Base-by-base conservation (phyloP, 352 stramenopile species). In the Globisporangium solare region DNA sequence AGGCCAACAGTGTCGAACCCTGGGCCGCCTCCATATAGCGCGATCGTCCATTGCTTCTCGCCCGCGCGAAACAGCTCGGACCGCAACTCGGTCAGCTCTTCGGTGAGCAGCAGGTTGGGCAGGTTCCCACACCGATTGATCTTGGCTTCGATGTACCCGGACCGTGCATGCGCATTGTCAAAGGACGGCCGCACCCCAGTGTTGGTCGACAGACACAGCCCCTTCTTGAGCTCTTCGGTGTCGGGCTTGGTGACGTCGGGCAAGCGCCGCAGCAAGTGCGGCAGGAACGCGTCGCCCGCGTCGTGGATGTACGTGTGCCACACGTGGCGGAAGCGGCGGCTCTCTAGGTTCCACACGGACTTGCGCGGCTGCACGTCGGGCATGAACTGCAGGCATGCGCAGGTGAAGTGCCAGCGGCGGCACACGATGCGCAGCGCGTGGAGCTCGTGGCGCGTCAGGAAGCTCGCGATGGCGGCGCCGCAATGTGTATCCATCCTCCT, bases 111-210 rank as follows among this genome's bases (percentile, higher is more conserved):
- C 40, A 88, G 47, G 51, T 70, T 79, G 10, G 79, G 76, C 53
- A 89, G 63, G 24, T 89, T 89, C 24, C 73, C 66, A n/a, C 75
- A 85, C 20, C 79, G 76, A 32, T 89, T 87, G 58, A 89, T 83
- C 55, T 89, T 89, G 55, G 66, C 63, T 43, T 73, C 60, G 18
- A 81, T 83, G 66, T 89, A 89, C 31, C 79, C 79, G 11, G 76
- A 82, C 1, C 79, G 73, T 46, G 79, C 79, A 11, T 74, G 57
- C 14, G 58, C 51, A 42, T 86, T 86, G 45, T 74, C 67, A 46
- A 89, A 89, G 17, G 76, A 88, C 39, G 79, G 79, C 42, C 79
- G 73, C 35, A 79, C 60, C 21, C 79, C 76, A 10, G 65, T 89
- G 39, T 88, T 89, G 6, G 79, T 89, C 20, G 79, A 84, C 46